A percentile compares a stretch with the other conserved stretches of the same genome.
These are phyloP conservation scores for Trapa bicornis DNA, from an alignment of 345 rosid species.

Conservation along the genomic window DNA sequence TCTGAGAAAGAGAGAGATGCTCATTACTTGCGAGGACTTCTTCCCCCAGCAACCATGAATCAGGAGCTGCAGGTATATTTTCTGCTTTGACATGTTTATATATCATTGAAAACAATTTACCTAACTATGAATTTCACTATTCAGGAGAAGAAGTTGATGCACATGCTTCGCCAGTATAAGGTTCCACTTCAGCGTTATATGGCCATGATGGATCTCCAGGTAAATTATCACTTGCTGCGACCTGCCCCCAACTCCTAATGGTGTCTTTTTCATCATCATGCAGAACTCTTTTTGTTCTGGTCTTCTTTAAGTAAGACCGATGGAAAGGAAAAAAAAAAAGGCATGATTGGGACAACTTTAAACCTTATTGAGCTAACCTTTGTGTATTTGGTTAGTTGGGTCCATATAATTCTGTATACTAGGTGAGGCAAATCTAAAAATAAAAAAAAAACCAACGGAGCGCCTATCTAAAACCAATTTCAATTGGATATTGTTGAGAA, in stretches of 20 bases:
- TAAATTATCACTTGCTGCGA: conserved; percentile 6
- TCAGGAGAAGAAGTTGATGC: conserved; percentile 67
- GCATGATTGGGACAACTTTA: too few species aligned
- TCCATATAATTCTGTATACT: too few species aligned
- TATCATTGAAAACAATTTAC: not conserved
- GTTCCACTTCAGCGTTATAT: conserved; percentile 83
- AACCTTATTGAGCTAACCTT: too few species aligned
- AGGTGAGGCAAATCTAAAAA: too few species aligned
- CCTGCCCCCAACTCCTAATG: too few species aligned
- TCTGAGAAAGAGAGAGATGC: conserved; percentile 80
- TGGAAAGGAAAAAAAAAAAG: too few species aligned
- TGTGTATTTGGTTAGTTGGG: too few species aligned
- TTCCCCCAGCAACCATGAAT: conserved; percentile 57
- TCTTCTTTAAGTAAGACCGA: too few species aligned
- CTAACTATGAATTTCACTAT: conserved; percentile 7
- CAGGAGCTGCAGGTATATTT: conserved; percentile 73
- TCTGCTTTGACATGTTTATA: not conserved
- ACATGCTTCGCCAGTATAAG: conserved; percentile 61
- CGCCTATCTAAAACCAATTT: not conserved
- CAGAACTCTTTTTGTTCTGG: too few species aligned
- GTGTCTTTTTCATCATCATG: too few species aligned
- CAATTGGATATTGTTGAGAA: not conserved
- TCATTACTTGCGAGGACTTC: conserved; percentile 83
- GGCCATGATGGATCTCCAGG: conserved; percentile 98
- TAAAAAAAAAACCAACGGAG: too few species aligned